Evolutionary conservation across 352 stramenopile genomes (phyloP).

Genomic region (Phytophthora foliorum): DNA sequence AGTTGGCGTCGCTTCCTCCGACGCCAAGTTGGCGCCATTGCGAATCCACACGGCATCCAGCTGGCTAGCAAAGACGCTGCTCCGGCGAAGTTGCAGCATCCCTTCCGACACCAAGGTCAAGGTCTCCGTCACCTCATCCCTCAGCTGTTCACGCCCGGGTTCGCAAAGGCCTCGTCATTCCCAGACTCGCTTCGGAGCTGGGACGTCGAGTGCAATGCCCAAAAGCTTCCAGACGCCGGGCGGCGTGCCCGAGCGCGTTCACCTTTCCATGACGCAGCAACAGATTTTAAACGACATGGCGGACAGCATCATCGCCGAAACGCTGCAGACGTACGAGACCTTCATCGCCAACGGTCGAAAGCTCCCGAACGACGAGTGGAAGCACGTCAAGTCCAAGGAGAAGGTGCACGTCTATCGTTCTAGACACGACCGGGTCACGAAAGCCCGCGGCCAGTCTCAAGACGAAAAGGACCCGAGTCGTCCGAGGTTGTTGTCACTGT

Average conservation of each 20-base stretch:
- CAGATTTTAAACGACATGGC: slow-evolving; percentile 52
- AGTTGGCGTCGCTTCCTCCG: background rate
- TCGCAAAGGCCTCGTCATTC: slow-evolving; percentile 22
- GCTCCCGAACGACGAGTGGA: slow-evolving; percentile 56
- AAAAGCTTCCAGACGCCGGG: slow-evolving; percentile 20
- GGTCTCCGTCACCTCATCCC: slow-evolving; percentile 26
- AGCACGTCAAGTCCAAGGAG: slow-evolving; percentile 62
- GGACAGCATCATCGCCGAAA: slow-evolving; percentile 66
- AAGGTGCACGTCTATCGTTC: slow-evolving; percentile 68
- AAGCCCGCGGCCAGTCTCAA: slow-evolving; percentile 7
- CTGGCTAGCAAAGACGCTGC: slow-evolving; percentile 15
- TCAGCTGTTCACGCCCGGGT: slow-evolving; percentile 31
- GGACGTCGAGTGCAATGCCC: slow-evolving; percentile 18
- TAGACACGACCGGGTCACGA: slow-evolving; percentile 34
- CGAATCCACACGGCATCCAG: slow-evolving; percentile 3
- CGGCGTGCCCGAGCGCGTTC: slow-evolving; percentile 30
- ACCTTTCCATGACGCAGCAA: slow-evolving; percentile 38
- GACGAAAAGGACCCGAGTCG: slow-evolving; percentile 49
- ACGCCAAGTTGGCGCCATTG: background rate
- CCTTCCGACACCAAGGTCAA: slow-evolving; percentile 23
- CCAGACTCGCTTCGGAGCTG: slow-evolving; percentile 18
- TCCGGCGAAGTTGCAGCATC: slow-evolving; percentile 3
- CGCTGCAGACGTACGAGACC: slow-evolving; percentile 57
- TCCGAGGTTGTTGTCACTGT: slow-evolving; percentile 51
- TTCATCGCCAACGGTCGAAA: slow-evolving; percentile 54